Percentiles rank a stretch among this genome's conserved stretches.
Evolutionary conservation across 2,329 filamentous ascomycete genomes (phyloP).

Genomic region (Westerdykella aurantiaca): DNA sequence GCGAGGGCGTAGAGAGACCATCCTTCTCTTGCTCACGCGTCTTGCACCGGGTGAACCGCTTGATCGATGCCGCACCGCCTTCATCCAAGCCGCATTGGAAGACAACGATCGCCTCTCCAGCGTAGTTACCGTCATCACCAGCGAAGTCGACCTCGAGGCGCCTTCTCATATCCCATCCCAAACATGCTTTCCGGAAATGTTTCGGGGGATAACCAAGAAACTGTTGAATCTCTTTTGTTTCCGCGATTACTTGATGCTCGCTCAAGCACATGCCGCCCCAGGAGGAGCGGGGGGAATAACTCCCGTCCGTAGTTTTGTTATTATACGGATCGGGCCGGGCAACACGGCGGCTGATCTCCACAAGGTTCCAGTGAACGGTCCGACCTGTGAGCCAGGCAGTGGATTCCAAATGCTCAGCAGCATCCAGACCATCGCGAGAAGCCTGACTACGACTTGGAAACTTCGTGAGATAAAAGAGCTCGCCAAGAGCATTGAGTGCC

Average conservation of each 20-base stretch:
- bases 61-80: slow-evolving; percentile 48
- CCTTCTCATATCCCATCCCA: slow-evolving; percentile 89
- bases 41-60: slow-evolving; percentile 54
- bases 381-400: slow-evolving; percentile 77
- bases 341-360: slow-evolving; percentile 69
- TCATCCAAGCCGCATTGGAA: slow-evolving; percentile 67
- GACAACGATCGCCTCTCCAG: slow-evolving; percentile 71
- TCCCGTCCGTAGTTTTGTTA: slow-evolving; percentile 57
- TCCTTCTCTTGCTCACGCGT: slow-evolving; percentile 28
- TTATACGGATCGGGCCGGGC: slow-evolving; percentile 69
- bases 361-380: slow-evolving; percentile 71
- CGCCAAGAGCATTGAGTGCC: slow-evolving; percentile 86
- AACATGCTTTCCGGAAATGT: slow-evolving; percentile 70
- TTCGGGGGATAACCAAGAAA: slow-evolving; percentile 67
- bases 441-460: slow-evolving; percentile 55
- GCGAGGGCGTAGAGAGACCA: slow-evolving; percentile 11
- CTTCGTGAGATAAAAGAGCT: slow-evolving; percentile 78
- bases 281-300: slow-evolving; percentile 76
- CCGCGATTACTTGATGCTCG: slow-evolving; percentile 63
- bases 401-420: slow-evolving; percentile 50
- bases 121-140: slow-evolving; percentile 66
- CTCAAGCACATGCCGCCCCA: slow-evolving; percentile 66
- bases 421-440: slow-evolving; percentile 43
- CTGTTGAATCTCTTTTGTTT: slow-evolving; percentile 75
- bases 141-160: slow-evolving; percentile 85